phyloP scores from a whole-genome alignment of 1,284 basidiomycete species.

The Moesziomyces antarcticus region DNA sequence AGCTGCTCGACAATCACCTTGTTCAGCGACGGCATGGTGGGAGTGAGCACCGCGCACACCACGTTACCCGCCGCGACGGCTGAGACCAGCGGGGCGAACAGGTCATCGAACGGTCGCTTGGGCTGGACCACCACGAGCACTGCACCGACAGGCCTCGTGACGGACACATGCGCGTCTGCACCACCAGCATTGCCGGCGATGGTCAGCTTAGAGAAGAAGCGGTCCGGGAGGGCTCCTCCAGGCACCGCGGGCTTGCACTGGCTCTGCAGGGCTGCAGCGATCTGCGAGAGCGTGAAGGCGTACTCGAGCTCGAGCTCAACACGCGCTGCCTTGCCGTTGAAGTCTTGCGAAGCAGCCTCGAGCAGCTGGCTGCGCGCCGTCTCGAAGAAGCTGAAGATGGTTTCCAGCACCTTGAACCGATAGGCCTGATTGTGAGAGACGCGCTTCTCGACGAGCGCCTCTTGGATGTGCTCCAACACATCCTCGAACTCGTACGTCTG shows the following conservation, averaged over 20 bases:
- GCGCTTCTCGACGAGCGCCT: constrained; percentile 11
- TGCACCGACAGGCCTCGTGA: constrained; percentile 7
- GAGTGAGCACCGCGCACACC: constrained; percentile 16
- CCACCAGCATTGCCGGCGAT: neutral
- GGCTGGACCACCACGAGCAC: constrained; percentile 15
- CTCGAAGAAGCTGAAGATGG: constrained; percentile 16
- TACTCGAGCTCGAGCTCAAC: constrained; percentile 18
- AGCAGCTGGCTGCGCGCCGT: constrained; percentile 5
- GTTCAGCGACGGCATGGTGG: constrained; percentile 9
- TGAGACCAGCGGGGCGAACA: constrained; percentile 16
- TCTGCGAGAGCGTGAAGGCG: constrained; percentile 12
- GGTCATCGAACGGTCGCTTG: constrained; percentile 17
- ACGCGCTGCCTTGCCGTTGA: constrained; percentile 7
- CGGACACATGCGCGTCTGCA: neutral
- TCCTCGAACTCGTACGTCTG: constrained; percentile 8
- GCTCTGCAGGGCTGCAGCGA: constrained; percentile 11
- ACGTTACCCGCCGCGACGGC: constrained; percentile 14
- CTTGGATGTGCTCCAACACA: constrained; percentile 6
- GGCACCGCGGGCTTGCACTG: constrained; percentile 3
- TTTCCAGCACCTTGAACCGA: constrained; percentile 17
- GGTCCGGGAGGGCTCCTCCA: constrained; percentile 3
- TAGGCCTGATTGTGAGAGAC: constrained; percentile 17
- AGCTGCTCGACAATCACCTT: constrained; percentile 12
- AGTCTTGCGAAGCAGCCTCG: constrained; percentile 14
- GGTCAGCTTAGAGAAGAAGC: constrained; percentile 8